Evolutionary conservation across 2,329 filamentous ascomycete genomes (phyloP).

Genomic region (Cytospora leucostoma): DNA sequence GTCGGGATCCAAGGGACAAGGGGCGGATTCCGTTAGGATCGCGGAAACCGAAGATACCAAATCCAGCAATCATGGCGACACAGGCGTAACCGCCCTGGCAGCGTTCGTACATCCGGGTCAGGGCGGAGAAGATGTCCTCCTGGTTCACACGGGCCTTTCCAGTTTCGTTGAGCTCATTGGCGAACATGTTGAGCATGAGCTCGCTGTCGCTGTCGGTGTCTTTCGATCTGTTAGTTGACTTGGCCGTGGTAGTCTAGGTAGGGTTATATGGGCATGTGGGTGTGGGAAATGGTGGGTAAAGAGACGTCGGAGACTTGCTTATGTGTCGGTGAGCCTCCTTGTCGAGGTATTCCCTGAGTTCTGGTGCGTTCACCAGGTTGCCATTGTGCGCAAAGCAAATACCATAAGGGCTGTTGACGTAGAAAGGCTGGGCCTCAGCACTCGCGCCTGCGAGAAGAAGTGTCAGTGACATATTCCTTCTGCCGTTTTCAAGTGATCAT

Average conservation of each 20-base stretch:
- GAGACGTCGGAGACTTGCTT: conserved; percentile 41
- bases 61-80: conserved; percentile 82
- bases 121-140: conserved; percentile 74
- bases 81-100: conserved; percentile 81
- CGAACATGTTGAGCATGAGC: conserved; percentile 85
- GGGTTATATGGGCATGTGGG: background rate
- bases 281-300: background rate
- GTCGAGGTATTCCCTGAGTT: conserved; percentile 72
- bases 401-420: conserved; percentile 84
- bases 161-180: conserved; percentile 78
- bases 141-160: conserved; percentile 82
- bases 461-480: conserved; percentile 9
- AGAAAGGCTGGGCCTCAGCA: conserved; percentile 89
- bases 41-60: conserved; percentile 76
- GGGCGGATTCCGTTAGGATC: conserved; percentile 83
- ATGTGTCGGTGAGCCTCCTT: conserved; percentile 80
- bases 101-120: conserved; percentile 71
- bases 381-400: conserved; percentile 84
- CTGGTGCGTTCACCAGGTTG: conserved; percentile 77
- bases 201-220: conserved; percentile 86
- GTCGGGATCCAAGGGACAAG: conserved; percentile 73
- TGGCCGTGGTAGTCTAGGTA: background rate
- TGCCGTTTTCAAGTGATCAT: conserved; percentile 29
- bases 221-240: conserved; percentile 8
- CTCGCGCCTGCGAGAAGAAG: conserved; percentile 45